A percentile compares a stretch with the other conserved stretches of the same genome.
These are phyloP conservation scores for Suillus ampliporus DNA, from an alignment of 768 basidiomycete genomes.

Conservation along the genomic window DNA sequence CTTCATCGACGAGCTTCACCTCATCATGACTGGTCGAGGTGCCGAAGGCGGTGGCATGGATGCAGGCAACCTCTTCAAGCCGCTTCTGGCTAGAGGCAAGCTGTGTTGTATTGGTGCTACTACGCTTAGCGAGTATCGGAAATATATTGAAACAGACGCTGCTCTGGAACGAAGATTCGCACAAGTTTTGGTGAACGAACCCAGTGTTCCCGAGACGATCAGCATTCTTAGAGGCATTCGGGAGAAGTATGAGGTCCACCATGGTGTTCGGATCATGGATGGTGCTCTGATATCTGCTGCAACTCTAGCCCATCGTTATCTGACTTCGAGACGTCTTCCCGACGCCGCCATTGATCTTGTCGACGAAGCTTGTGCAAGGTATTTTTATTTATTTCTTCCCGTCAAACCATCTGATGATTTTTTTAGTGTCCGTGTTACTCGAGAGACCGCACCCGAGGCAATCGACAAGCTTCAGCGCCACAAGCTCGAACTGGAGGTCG, in stretches of 20 bases:
- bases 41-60: conserved; percentile 91
- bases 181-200: conserved; percentile 93
- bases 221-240: conserved; percentile 92
- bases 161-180: conserved; percentile 92
- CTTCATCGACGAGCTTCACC: conserved; percentile 94
- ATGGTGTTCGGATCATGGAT: conserved; percentile 89
- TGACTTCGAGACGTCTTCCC: conserved; percentile 80
- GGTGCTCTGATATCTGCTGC: conserved; percentile 89
- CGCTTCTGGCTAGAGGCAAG: conserved; percentile 87
- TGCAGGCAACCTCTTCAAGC: conserved; percentile 91
- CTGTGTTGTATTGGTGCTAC: conserved; percentile 85
- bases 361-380: conserved; percentile 92
- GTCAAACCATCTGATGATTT: conserved; percentile 14
- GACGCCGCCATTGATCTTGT: conserved; percentile 91
- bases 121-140: conserved; percentile 89
- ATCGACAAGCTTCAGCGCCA: conserved; percentile 90
- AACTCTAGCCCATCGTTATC: conserved; percentile 90
- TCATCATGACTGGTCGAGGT: conserved; percentile 91
- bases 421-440: conserved; percentile 82
- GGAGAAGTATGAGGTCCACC: conserved; percentile 93
- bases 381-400: conserved; percentile 8
- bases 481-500: conserved; percentile 91
- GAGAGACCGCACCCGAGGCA: conserved; percentile 93
- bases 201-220: conserved; percentile 87
- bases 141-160: conserved; percentile 92